phyloP scores from a whole-genome alignment of 257 asterid species.

The Misopates orontium region DNA sequence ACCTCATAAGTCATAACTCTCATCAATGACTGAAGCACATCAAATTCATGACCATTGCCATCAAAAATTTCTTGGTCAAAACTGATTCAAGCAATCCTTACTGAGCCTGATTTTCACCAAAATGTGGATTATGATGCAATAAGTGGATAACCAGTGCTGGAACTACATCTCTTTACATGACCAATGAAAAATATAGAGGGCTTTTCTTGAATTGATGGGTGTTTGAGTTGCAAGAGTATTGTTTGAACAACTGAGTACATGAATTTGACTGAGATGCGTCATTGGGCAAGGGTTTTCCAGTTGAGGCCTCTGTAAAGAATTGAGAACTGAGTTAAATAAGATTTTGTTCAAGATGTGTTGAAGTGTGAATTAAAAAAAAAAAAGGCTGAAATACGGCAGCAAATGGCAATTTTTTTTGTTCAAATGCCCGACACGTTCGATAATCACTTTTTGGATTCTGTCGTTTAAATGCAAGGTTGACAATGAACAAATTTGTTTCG shows the following conservation, averaged over 20 bases:
- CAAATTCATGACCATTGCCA: conserved; percentile 24
- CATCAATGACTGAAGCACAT: conserved; percentile 57
- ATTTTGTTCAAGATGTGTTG: conserved; percentile 19
- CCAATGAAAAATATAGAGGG: conserved; percentile 78
- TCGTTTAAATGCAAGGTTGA: too few species aligned
- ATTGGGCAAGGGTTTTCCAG: conserved; percentile 55
- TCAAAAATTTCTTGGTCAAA: conserved; percentile 29
- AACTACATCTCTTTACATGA: conserved; percentile 41
- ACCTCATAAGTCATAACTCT: conserved; percentile 42
- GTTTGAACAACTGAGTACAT: conserved; percentile 36
- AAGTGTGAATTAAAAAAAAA: conserved; percentile 29
- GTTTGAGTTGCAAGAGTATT: conserved; percentile 61
- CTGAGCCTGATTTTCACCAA: conserved; percentile 62
- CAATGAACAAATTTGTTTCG: too few species aligned
- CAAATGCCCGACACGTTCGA: too few species aligned
- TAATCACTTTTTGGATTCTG: too few species aligned
- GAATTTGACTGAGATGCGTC: conserved; percentile 44
- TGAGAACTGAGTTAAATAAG: conserved; percentile 37
- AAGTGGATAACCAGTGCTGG: conserved; percentile 49
- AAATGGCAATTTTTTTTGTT: too few species aligned
- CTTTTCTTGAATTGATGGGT: conserved; percentile 61
- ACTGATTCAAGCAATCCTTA: conserved; percentile 64
- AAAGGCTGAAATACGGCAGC: not conserved
- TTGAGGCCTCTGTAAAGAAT: conserved; percentile 47
- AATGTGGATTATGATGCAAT: conserved; percentile 68